A percentile compares a stretch with the other conserved stretches of the same genome.
Conservation (phyloP, 2,329 filamentous ascomycete genomes). For the Waltergamsia citrina region DNA sequence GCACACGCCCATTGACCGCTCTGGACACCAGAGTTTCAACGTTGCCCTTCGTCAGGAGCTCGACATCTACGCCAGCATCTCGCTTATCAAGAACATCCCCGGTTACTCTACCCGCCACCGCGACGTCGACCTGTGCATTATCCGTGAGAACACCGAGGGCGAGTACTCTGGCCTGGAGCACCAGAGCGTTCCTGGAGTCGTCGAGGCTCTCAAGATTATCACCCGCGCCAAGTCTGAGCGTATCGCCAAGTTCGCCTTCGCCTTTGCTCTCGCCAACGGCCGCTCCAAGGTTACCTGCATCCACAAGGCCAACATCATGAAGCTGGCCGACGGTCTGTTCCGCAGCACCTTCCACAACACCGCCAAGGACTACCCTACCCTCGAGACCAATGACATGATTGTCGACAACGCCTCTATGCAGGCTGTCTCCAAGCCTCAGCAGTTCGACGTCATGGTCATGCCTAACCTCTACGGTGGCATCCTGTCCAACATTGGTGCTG, state of each 20-base stretch:
- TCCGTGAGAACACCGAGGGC: constrained; percentile 99
- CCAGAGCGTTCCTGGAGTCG: constrained; percentile 91
- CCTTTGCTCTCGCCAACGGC: constrained; percentile 97
- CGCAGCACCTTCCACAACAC: constrained; percentile 92
- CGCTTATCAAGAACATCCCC: constrained; percentile 98
- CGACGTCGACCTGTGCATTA: constrained; percentile 96
- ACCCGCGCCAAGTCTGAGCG: constrained; percentile 98
- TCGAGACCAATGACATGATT: constrained; percentile 99
- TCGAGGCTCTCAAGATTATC: constrained; percentile 99
- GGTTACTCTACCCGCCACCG: constrained; percentile 97
- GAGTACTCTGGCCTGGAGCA: constrained; percentile 99
- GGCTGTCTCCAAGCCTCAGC: constrained; percentile 89
- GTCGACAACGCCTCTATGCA: constrained; percentile 99
- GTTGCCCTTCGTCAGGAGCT: constrained; percentile 98
- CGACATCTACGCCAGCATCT: constrained; percentile 97
- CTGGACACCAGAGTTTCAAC: constrained; percentile 98
- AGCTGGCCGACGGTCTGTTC: constrained; percentile 97
- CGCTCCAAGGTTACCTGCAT: constrained; percentile 99
- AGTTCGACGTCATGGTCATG: constrained; percentile 99
- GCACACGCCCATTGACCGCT: constrained; percentile 92
- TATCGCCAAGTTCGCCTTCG: constrained; percentile 97
- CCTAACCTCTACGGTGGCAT: constrained; percentile 99
- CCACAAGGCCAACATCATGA: constrained; percentile 99
- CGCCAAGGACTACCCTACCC: constrained; percentile 88
- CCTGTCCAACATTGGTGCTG: constrained; percentile 96